Base-by-base conservation (phyloP, 331 rosid species). In the Cydonia oblonga region DNA sequence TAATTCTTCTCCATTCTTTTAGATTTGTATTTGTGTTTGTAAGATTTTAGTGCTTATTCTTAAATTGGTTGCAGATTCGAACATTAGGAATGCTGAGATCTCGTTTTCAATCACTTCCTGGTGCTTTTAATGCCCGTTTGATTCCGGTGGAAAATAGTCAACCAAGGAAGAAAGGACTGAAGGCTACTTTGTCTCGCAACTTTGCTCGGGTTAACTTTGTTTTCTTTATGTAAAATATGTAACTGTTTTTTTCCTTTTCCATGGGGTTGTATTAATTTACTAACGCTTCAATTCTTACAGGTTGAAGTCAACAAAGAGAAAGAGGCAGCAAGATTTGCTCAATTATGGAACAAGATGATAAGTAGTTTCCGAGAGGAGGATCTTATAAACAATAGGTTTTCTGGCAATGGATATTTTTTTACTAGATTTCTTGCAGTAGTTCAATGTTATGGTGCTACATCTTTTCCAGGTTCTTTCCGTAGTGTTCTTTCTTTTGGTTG, bases 11-110 rank as follows among this genome's bases (percentile, higher is more conserved):
- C 49, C 32, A 20, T 69, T 69, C 26, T 23, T 66, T 25, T 12
- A 8, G 49, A 67, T 4, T 18, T 12, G 24, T 58, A 16, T 11
- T 30, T 56, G 6, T 76, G 29, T 29, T 30, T 38, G 51, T 44
- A 32, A 38, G 24, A 23, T 15, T 10, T 19, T 58, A 35, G 56
- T 22, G 51, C 69, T 69, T 63, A 63, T 64, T 15, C 22, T 66
- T 66, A 16, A 68, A 52, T 69, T 81, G 77, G 71, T 84, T 80
- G 76, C 86, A 95, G 99, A 95, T 95, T 79, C 91, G 99, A 30
- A 95, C 99, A 5, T 71, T 95, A 59, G 99, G 99, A 84, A 95
- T 95, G 99, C 96, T 95, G 26, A 84, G 99, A 76, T 95, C 97
- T 78, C 99, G 97, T 53, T 95, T 95, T 75, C 69, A 87, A 80